A percentile compares a stretch with the other conserved stretches of the same genome.
phyloP scores from a whole-genome alignment of 1,284 basidiomycete species.

The Fomitopsis pinicola region DNA sequence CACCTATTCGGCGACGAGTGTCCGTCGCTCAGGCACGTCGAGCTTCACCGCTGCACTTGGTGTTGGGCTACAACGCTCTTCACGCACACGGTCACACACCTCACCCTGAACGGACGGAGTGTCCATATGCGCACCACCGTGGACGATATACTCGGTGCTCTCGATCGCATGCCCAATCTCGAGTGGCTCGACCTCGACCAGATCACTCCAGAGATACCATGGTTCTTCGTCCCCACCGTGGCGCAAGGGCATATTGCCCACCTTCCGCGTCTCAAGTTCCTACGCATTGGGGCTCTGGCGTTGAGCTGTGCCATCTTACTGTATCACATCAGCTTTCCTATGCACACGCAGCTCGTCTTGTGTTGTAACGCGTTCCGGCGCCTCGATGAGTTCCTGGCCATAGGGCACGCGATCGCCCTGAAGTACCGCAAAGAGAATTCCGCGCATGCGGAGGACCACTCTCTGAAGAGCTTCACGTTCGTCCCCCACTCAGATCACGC shows the following conservation, averaged over 20 bases:
- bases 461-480: slow-evolving; percentile 3
- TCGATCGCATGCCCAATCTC: slow-evolving; percentile 7
- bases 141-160: slow-evolving; percentile 3
- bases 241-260: not conserved
- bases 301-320: slow-evolving; percentile 3
- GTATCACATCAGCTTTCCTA: slow-evolving; percentile 1
- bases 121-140: not conserved
- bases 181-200: slow-evolving; percentile 3
- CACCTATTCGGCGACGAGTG: not conserved
- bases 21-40: slow-evolving; percentile 3
- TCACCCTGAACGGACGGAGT: not conserved
- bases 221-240: slow-evolving; percentile 3
- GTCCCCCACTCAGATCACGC: not conserved
- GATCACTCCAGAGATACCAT: slow-evolving; percentile 4
- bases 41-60: slow-evolving; percentile 7
- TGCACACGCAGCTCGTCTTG: not conserved
- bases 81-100: slow-evolving; percentile 3
- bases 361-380: slow-evolving; percentile 3
- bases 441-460: not conserved
- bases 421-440: not conserved
- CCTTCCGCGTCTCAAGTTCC: slow-evolving; percentile 2
- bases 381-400: slow-evolving; percentile 1
- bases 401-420: not conserved
- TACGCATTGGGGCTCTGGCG: slow-evolving; percentile 4
- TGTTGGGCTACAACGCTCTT: slow-evolving; percentile 6